Evolutionary conservation across 2,329 filamentous ascomycete genomes (phyloP).

Genomic region (Thielaviopsis populi): DNA sequence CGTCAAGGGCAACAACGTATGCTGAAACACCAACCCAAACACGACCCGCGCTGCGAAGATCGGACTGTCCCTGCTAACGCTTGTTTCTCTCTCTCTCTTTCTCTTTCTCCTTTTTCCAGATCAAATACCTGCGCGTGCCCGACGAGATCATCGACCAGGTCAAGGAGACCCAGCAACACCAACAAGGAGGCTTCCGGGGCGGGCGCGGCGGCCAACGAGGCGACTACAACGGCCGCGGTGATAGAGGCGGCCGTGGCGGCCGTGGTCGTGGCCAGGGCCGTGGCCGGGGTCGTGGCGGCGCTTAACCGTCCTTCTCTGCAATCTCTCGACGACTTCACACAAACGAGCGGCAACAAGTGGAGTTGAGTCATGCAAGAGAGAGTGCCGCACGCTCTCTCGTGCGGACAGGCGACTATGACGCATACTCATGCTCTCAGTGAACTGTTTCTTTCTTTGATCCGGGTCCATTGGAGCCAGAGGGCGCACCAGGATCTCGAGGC

Average conservation of each 20-base stretch:
- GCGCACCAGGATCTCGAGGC: not conserved
- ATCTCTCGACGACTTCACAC: not conserved
- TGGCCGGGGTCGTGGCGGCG: conserved; percentile 26
- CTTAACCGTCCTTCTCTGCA: not conserved
- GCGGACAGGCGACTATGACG: not conserved
- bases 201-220: conserved; percentile 47
- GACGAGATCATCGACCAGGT: conserved; percentile 93
- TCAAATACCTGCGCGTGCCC: conserved; percentile 92
- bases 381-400: not conserved
- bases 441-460: conserved; percentile 1
- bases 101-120: conserved; percentile 38
- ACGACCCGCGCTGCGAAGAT: not conserved
- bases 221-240: conserved; percentile 41
- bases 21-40: conserved; percentile 25
- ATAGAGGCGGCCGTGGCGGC: conserved; percentile 40
- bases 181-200: conserved; percentile 47
- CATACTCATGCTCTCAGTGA: not conserved
- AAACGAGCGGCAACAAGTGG: not conserved
- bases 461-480: not conserved
- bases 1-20: conserved; percentile 90
- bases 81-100: not conserved
- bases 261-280: conserved; percentile 28
- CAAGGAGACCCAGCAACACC: conserved; percentile 76
- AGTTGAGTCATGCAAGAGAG: not conserved
- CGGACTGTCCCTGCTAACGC: conserved; percentile 18